Evolutionary conservation across 2,329 filamentous ascomycete genomes (phyloP), one percentile per base, ranked within the genome.

Genomic region (Emergomyces pasteurianus): DNA sequence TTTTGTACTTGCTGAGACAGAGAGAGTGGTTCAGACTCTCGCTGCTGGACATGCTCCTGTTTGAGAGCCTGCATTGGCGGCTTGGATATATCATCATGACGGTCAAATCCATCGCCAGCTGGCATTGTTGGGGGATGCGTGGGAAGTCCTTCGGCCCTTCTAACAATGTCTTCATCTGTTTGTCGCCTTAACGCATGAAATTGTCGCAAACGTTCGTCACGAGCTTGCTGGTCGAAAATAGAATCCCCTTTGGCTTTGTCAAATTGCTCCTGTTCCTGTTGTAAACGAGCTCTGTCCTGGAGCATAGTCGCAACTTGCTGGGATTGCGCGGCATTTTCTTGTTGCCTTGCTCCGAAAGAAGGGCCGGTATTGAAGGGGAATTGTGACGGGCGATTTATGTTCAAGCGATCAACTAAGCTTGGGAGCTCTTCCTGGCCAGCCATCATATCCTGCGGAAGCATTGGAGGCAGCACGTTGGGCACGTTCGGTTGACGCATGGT

Each of bases 1-100:
- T 91, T 88, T 73, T 92, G 88, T 0, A 94, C 89, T 73, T 92
- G 89, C 72, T 95, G 86, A 4, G 89, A 91, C 60, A 95, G 77
- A 54, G 89, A 91, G 23, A 79, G 73, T 63, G 84, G 80, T 57
- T 78, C 75, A 42, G 74, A 72, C 56, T 66, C 64, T 4, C 62
- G 59, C n/a, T 65, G 65, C 16, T 67, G 65, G 57, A 61, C 57
- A 36, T 62, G 62, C 28, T 61, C 61, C 62, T 64, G 65, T 66
- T 68, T 49, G 12, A 12, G 68, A 67, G 63, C 62, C 66, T 70
- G 69, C 60, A 63, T 60, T 56, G 63, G 63, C 7, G 60, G 57
- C 60, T 26, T 62, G 58, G 63, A 61, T 21, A 58, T 65, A 61
- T 78, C 60, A 23, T 68, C 63, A 58, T 70, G 66, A n/a, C 66